These are phyloP conservation scores for Aschersonia sp. DNA, from an alignment of 2,329 filamentous ascomycete species.

Conservation along the genomic window DNA sequence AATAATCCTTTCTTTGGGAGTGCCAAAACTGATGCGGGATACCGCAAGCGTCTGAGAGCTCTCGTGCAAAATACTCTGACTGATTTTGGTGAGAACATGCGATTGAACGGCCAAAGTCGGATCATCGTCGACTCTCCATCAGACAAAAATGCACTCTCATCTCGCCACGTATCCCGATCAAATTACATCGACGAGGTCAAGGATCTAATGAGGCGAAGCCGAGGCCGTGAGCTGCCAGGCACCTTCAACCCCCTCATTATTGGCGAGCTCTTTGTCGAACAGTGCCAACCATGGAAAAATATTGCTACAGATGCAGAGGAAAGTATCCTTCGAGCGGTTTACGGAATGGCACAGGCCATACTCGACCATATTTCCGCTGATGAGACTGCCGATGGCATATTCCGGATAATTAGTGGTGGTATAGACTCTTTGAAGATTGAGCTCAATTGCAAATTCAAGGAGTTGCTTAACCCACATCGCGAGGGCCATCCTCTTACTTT, in stretches of 20 bases:
- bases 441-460: constrained; percentile 12
- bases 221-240: constrained; percentile 41
- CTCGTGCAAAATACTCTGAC: constrained; percentile 28
- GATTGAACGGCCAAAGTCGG: constrained; percentile 19
- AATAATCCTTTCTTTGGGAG: constrained; percentile 32
- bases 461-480: constrained; percentile 1
- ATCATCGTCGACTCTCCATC: constrained; percentile 12
- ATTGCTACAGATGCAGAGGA: constrained; percentile 18
- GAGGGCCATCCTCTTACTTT: constrained; percentile 37
- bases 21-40: constrained; percentile 13
- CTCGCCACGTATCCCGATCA: neutral
- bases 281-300: constrained; percentile 37
- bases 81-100: constrained; percentile 33
- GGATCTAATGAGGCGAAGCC: constrained; percentile 8
- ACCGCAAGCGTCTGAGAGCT: constrained; percentile 34
- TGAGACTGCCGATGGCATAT: constrained; percentile 5
- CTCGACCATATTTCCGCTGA: constrained; percentile 6
- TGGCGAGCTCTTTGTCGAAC: constrained; percentile 42
- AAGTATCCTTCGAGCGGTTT: constrained; percentile 4
- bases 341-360: constrained; percentile 2
- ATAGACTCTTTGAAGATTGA: constrained; percentile 8
- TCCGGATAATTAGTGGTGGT: constrained; percentile 7
- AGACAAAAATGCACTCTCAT: neutral
- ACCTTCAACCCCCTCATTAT: constrained; percentile 47
- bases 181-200: constrained; percentile 10